Conservation (phyloP, 805 yeast species). For the Starmerella bacillaris region DNA sequence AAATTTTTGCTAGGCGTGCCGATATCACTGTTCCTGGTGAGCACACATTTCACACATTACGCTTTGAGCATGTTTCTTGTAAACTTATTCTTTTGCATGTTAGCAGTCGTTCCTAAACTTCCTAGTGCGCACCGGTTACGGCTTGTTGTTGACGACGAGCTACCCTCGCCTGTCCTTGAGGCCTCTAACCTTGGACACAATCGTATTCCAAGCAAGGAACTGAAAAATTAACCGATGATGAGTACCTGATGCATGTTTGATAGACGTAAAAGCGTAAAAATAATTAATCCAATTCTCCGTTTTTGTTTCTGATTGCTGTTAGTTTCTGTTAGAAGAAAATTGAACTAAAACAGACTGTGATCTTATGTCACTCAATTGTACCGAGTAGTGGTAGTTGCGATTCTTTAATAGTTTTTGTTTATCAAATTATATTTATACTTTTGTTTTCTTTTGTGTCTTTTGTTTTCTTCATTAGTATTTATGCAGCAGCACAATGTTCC, state of each 20-base stretch:
- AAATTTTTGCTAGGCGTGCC: conserved; percentile 89
- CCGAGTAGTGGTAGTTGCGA: too few relatives aligned
- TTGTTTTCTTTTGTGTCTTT: too few relatives aligned
- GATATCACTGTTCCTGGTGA: conserved; percentile 60
- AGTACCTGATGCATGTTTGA: not conserved
- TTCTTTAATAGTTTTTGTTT: too few relatives aligned
- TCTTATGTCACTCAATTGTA: too few relatives aligned
- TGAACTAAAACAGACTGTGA: too few relatives aligned
- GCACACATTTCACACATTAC: conserved; percentile 81
- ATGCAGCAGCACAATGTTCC: too few relatives aligned
- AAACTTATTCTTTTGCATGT: conserved; percentile 62
- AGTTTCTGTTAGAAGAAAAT: too few relatives aligned
- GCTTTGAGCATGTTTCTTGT: conserved; percentile 60
- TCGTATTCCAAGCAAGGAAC: conserved; percentile 10
- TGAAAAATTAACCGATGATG: conserved; percentile 5
- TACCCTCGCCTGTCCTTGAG: conserved; percentile 1
- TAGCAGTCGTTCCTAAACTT: conserved; percentile 81
- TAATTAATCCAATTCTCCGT: too few relatives aligned
- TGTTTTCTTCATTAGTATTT: too few relatives aligned
- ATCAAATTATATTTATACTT: too few relatives aligned
- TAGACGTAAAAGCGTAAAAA: not conserved
- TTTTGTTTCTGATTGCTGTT: too few relatives aligned
- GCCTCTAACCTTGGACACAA: not conserved
- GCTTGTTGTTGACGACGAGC: conserved; percentile 18
- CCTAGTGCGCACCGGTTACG: conserved; percentile 33